Base-by-base conservation (phyloP, 2,329 filamentous ascomycete genomes). In the Scedosporium apiospermum region DNA sequence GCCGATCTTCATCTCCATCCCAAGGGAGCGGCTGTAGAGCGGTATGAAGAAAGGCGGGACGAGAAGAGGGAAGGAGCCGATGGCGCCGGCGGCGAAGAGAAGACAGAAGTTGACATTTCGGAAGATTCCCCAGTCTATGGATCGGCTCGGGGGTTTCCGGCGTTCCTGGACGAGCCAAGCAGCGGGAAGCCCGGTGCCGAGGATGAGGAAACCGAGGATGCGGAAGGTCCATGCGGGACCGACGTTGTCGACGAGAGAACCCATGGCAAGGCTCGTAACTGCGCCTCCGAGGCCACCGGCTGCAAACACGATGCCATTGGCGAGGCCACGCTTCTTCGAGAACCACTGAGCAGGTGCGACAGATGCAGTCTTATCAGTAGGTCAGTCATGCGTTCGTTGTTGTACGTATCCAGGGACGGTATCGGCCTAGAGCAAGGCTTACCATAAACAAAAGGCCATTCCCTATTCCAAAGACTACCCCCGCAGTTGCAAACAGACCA, bases 11-110 rank as follows among this genome's bases (percentile, higher is more conserved):
- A 82, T 77, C 0, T 77, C 75, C 5, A 87, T 72, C 0, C 82
- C 81, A n/a, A 88, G 74, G 0, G 82, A 82, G 3, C 75, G 71
- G 34, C 76, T 77, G 66, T 84, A 85, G 0, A 86, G 72, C 0
- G 83, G 83, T 0, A 87, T 71, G 68, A 86, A 87, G 72, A 85
- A 87, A 0, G 83, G 82, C 0, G 84, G 82, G 0, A 86, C 82
- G 62, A 85, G 79, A 10, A 86, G 76, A 0, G 84, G 80, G 65
- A 87, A 87, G 1, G 82, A 85, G 1, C 77, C 83, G 9, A 87
- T 75, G 0, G 77, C 80, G 0, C 82, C 80, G 3, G 78, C 78
- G 3, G 81, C 66, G 67, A 86, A 86, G 23, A 87, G 69, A 2
- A 80, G 69, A 4, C 74, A 65, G 68, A 86, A 87, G 10, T 75